Evolutionary conservation across 2,329 filamentous ascomycete genomes (phyloP), one percentile per base, ranked within the genome.

Genomic region (Aspergillus flavus): DNA sequence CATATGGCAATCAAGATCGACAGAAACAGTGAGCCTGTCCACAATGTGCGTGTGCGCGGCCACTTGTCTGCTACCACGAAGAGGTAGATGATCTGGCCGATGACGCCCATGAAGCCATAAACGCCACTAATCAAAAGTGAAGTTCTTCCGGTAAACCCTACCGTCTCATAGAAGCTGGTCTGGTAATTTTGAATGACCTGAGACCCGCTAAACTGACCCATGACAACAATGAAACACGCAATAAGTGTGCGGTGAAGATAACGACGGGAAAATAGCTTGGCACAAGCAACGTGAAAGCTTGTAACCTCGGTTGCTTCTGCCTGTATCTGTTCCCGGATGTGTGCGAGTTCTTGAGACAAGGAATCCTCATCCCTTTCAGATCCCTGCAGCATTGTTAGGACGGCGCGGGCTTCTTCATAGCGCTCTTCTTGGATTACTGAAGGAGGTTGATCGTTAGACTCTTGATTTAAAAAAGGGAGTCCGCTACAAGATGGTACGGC

Each of bases 131-230:
- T 78, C 12, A 79, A 67, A 4, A 79, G 61, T 0, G 71, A 70
- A 3, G 70, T 73, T 19, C 70, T 71, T 2, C 75, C 75, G 2
- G 67, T 70, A 53, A 74, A 78, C 5, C 77, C 78, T 9, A 78
- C 68, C 3, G 69, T 66, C 4, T 69, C 69, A 59, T 79, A 79
- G 48, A 79, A 74, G 23, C 74, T 73, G 56, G 67, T 74, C 60
- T 80, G 77, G 61, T 76, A 79, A 59, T 79, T 77, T 57, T 78
- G 76, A 28, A 79, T 78, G 43, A 77, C 75, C 2, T 71, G 68
- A 0, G 76, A 76, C 10, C 77, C 76, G 50, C 70, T 73, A 32
- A 79, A 71, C 57, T 77, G 71, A 21, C 72, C 71, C 70, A 78
- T 76, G 61, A 69, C 64, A 58, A 79, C 63, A 41, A 78, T 74